These are phyloP conservation scores for Picea mariana DNA, from an alignment of 83 land plant species.

Conservation along the genomic window DNA sequence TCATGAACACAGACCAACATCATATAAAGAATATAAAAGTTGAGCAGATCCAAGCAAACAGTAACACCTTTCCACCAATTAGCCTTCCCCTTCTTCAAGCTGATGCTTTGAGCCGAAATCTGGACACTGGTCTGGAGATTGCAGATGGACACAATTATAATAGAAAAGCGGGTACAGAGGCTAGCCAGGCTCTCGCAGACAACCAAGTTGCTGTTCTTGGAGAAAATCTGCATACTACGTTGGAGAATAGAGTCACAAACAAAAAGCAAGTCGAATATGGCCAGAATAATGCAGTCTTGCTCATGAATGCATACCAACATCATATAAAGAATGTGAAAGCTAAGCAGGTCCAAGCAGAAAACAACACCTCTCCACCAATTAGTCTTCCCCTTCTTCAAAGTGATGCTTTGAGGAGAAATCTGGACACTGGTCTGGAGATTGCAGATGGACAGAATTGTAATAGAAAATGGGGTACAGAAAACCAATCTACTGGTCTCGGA, in stretches of 20 bases:
- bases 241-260: background rate
- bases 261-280: background rate
- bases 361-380: background rate
- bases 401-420: background rate
- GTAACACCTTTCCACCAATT: background rate
- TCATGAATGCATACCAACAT: background rate
- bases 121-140: background rate
- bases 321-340: background rate
- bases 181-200: background rate
- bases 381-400: background rate
- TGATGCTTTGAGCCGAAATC: background rate
- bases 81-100: background rate
- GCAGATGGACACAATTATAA: background rate
- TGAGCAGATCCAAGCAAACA: slow-evolving; percentile 2
- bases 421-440: background rate
- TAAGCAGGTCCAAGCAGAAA: slow-evolving; percentile 10
- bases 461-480: background rate
- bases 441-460: background rate
- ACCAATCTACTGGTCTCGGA: no score
- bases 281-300: background rate
- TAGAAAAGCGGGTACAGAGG: background rate
- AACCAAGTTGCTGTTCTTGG: background rate
- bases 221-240: background rate
- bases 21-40: background rate
- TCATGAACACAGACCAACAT: background rate